Conservation (phyloP, 352 stramenopile genomes). For the Pythium phragmiticola region DNA sequence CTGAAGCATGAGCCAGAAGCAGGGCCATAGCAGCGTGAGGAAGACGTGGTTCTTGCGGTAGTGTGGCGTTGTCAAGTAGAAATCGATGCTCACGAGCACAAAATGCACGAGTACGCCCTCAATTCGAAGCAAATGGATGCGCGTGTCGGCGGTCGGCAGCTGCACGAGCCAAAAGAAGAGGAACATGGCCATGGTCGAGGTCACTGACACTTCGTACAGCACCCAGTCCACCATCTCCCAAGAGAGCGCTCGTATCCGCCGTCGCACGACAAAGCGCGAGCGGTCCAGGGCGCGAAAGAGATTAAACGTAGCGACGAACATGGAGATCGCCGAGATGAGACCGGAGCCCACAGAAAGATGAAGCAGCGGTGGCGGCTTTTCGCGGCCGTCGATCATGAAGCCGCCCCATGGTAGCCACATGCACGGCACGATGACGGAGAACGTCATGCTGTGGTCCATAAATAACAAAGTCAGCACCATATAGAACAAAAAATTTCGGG, state of each 20-base stretch:
- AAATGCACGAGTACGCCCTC: conserved; percentile 44
- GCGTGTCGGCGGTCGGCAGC: conserved; percentile 5
- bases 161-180: conserved; percentile 51
- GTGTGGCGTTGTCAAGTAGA: conserved; percentile 58
- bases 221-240: conserved; percentile 73
- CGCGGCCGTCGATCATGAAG: conserved; percentile 37
- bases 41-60: conserved; percentile 67
- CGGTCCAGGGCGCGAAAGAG: conserved; percentile 59
- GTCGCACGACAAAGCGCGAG: conserved; percentile 54
- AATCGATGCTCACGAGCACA: conserved; percentile 47
- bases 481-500: neutral
- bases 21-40: conserved; percentile 54
- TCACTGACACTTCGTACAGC: conserved; percentile 59
- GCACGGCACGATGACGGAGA: conserved; percentile 50
- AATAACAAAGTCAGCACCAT: neutral
- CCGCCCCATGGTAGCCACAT: conserved; percentile 50
- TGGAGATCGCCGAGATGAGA: conserved; percentile 49
- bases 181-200: conserved; percentile 42
- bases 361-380: conserved; percentile 56
- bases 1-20: conserved; percentile 53
- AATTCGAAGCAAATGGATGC: conserved; percentile 24
- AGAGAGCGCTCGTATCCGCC: conserved; percentile 46
- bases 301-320: conserved; percentile 59
- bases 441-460: conserved; percentile 39
- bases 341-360: conserved; percentile 42